Conservation (phyloP, 768 basidiomycete genomes). For the Boletales sp. region DNA sequence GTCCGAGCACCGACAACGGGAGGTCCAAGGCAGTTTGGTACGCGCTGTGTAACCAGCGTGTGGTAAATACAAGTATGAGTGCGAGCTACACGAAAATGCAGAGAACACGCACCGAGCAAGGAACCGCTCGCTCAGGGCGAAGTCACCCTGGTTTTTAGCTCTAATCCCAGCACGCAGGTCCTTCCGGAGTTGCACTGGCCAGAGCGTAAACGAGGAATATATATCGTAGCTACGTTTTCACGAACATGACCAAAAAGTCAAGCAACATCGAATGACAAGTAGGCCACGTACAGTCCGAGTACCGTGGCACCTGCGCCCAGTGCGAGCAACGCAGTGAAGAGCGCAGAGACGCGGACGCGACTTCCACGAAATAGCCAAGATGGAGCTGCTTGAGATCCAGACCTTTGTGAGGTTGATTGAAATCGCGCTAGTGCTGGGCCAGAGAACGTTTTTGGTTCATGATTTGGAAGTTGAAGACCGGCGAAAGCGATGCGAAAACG, state of each 20-base stretch:
- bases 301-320: conserved; percentile 40
- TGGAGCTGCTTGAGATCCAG: neutral
- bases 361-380: conserved; percentile 12
- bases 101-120: conserved; percentile 47
- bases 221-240: conserved; percentile 45
- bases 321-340: conserved; percentile 36
- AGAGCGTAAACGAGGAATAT: conserved; percentile 55
- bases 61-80: neutral
- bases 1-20: conserved; percentile 31
- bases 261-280: neutral
- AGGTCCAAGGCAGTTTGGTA: conserved; percentile 51
- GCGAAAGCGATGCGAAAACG: neutral
- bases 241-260: neutral
- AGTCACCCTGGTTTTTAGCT: conserved; percentile 57
- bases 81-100: neutral
- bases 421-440: conserved; percentile 2
- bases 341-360: conserved; percentile 33
- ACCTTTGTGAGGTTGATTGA: conserved; percentile 3
- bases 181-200: conserved; percentile 59
- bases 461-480: neutral
- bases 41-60: conserved; percentile 37
- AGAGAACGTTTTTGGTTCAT: neutral
- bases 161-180: conserved; percentile 66
- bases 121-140: conserved; percentile 47
- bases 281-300: conserved; percentile 39